Conservation (phyloP, 257 asterid species). For the Ilex asprella region DNA sequence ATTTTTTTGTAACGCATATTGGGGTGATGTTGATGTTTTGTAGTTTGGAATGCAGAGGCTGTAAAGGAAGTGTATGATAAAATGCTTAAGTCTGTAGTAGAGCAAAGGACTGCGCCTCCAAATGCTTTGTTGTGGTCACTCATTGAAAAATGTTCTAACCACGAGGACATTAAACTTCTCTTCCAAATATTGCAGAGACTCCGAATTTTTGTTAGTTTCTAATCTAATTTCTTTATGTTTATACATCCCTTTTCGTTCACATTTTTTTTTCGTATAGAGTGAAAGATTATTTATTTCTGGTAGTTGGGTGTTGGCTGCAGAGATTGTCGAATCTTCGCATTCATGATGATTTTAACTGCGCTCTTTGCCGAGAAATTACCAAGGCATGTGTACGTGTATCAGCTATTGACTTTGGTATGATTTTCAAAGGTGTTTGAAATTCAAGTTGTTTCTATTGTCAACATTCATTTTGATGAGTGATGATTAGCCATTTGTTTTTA, state of each 20-base stretch:
- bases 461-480: constrained; percentile 1
- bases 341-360: constrained; percentile 60
- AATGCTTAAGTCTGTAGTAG: constrained; percentile 45
- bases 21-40: constrained; percentile 1
- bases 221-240: constrained; percentile 8
- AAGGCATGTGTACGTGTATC: constrained; percentile 84
- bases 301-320: constrained; percentile 39
- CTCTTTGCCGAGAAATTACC: constrained; percentile 79
- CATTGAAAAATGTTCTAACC: constrained; percentile 48
- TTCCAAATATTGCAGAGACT: constrained; percentile 65
- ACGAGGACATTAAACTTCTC: constrained; percentile 67
- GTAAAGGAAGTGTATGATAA: constrained; percentile 65
- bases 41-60: constrained; percentile 48
- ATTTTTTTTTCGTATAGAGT: not conserved
- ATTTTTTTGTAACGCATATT: constrained; percentile 4
- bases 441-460: constrained; percentile 1
- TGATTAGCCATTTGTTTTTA: too few relatives aligned
- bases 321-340: constrained; percentile 86
- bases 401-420: constrained; percentile 70
- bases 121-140: constrained; percentile 85
- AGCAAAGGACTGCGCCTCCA: constrained; percentile 78
- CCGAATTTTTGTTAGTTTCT: constrained; percentile 64
- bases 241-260: constrained; percentile 1
- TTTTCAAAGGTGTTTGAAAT: not conserved
- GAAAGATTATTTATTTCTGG: not conserved